Conservation (phyloP, 768 basidiomycete species). For the Clitopilus hobsonii region DNA sequence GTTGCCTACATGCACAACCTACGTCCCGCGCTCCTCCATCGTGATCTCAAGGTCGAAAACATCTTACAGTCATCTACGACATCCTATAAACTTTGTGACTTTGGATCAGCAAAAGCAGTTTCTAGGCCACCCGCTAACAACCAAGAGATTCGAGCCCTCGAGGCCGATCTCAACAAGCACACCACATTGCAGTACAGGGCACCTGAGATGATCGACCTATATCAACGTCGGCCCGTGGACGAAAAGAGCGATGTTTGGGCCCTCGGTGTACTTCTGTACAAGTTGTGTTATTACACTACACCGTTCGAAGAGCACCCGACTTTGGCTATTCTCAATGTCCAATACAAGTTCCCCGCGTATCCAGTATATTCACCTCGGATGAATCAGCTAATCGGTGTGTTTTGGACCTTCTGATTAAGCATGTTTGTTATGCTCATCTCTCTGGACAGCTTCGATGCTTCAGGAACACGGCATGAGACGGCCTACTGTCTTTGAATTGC, state of each 20-base stretch:
- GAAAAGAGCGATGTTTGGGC: conserved; percentile 99
- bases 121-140: conserved; percentile 70
- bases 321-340: conserved; percentile 93
- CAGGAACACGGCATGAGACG: conserved; percentile 85
- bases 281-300: conserved; percentile 98
- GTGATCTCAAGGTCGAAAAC: conserved; percentile 98
- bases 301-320: conserved; percentile 98
- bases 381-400: conserved; percentile 77
- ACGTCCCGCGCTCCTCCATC: conserved; percentile 85
- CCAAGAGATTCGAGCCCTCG: conserved; percentile 82
- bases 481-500: conserved; percentile 84
- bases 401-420: conserved; percentile 1
- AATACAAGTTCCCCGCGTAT: conserved; percentile 88
- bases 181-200: conserved; percentile 97
- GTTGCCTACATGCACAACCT: conserved; percentile 96
- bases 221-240: conserved; percentile 77
- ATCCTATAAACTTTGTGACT: conserved; percentile 95
- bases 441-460: conserved; percentile 75
- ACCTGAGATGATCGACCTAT: conserved; percentile 97
- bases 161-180: conserved; percentile 88
- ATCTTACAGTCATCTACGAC: conserved; percentile 85
- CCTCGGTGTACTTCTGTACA: conserved; percentile 92
- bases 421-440: conserved; percentile 6
- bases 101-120: conserved; percentile 87
- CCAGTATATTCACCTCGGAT: conserved; percentile 82